These are phyloP conservation scores for Thalassia testudinum DNA, from an alignment of 116 monocot genomes.

Conservation along the genomic window DNA sequence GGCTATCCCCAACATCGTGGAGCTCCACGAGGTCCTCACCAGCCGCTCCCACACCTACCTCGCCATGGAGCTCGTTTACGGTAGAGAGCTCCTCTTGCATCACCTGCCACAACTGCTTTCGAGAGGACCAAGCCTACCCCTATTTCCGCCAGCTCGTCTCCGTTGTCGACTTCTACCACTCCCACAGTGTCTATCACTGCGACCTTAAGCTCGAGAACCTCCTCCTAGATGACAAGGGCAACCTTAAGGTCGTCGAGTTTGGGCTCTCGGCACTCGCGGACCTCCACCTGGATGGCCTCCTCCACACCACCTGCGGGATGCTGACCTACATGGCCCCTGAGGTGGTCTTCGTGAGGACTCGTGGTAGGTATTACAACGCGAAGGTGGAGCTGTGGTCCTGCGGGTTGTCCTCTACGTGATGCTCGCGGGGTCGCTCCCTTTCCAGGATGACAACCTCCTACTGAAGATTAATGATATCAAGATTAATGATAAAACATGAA, in stretches of 20 bases:
- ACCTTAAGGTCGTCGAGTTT: slow-evolving; percentile 45
- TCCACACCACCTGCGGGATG: slow-evolving; percentile 47
- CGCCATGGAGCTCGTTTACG: slow-evolving; percentile 34
- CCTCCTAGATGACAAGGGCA: slow-evolving; percentile 23
- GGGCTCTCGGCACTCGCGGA: slow-evolving; percentile 41
- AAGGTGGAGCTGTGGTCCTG: slow-evolving; percentile 42
- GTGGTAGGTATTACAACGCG: slow-evolving; percentile 26
- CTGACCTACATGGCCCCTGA: slow-evolving; percentile 6
- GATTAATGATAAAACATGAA: too few species aligned
- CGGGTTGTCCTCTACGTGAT: slow-evolving; percentile 35
- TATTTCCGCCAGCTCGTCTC: slow-evolving; percentile 49
- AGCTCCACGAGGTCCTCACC: slow-evolving; percentile 28
- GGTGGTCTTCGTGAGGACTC: slow-evolving; percentile 24
- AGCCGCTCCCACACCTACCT: slow-evolving; percentile 25
- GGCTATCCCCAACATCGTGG: slow-evolving; percentile 42
- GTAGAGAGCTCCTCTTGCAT: slow-evolving; percentile 31
- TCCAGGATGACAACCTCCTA: slow-evolving; percentile 24
- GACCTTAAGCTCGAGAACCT: slow-evolving; percentile 54
- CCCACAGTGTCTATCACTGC: slow-evolving; percentile 38
- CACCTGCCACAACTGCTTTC: slow-evolving; percentile 16
- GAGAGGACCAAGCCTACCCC: slow-evolving; percentile 15
- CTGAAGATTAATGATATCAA: slow-evolving; percentile 27
- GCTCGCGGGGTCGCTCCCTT: slow-evolving; percentile 37
- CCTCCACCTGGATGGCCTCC: slow-evolving; percentile 21
- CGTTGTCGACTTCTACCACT: slow-evolving; percentile 41